Base-by-base conservation (phyloP, 2,329 filamentous ascomycete species). In the Paraconiothyrium sp. region DNA sequence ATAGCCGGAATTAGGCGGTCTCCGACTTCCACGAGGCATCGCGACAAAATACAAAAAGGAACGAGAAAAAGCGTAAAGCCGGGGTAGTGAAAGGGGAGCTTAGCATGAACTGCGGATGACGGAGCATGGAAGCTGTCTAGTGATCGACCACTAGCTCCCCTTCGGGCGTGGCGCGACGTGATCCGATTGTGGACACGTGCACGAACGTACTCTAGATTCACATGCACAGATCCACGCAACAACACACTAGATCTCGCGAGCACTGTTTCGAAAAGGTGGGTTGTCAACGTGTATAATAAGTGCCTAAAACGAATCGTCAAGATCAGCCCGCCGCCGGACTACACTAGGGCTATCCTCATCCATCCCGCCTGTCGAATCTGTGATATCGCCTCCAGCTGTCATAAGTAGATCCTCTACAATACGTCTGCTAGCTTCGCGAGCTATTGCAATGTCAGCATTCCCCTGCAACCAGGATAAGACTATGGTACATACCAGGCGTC, bases 381-480 rank as follows among this genome's bases (percentile, higher is more conserved):
- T 83, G 2, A 80, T 79, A 60, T 84, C 81, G 3, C 81, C 90
- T 2, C 92, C 92, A 4, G 92, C 92, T 46, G 92, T 92, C 47
- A 91, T 79, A 7, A 95, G 81, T 51, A 96, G 86, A 72, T 94
- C 91, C 56, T 93, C 90, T 0, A 96, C 92, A 61, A 96, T 94
- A 59, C 89, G 86, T 75, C 86, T 90, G 72, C 91, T 94, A 4
- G 92, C 92, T 78, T 95, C 92, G 58, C 90, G 87, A 34, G 92
- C 92, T 90, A 49, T 30, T 24, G 7, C 27, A 34, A 20, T 13
- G 54, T 68, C 57, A 70, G 64, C 59, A 69, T 35, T 24, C 1
- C 9, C 9, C 34, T 50, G 46, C 54, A 16, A 14, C 10, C 22
- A 16, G 6, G 0, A 10, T 6, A 14, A 0, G 39, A 3, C 30